These are phyloP conservation scores for Takashimella tepidaria DNA, from an alignment of 1,284 basidiomycete genomes.

Conservation along the genomic window DNA sequence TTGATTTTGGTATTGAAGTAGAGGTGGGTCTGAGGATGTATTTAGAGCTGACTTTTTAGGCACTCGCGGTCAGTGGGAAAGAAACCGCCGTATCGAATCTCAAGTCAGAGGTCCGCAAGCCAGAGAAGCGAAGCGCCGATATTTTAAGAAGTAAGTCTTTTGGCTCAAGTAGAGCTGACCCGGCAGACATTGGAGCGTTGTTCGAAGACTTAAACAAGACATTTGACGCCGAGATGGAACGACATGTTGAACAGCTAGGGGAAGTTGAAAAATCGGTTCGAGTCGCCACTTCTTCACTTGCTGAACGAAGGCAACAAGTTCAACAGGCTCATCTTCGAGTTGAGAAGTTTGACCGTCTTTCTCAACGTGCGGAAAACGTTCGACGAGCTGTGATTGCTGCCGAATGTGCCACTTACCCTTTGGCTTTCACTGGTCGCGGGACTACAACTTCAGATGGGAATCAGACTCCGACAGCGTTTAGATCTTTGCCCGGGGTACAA, in stretches of 20 bases:
- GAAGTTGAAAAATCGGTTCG: constrained; percentile 81
- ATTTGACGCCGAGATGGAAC: constrained; percentile 76
- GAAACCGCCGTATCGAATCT: constrained; percentile 70
- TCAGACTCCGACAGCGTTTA: neutral
- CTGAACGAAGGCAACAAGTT: constrained; percentile 80
- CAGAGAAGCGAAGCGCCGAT: constrained; percentile 82
- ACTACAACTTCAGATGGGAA: neutral
- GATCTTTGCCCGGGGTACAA: neutral
- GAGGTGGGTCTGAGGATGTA: constrained; percentile 56
- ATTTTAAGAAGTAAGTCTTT: constrained; percentile 71
- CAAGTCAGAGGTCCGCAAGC: constrained; percentile 63
- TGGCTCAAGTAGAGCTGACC: neutral
- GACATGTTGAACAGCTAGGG: constrained; percentile 80
- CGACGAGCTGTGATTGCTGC: constrained; percentile 59
- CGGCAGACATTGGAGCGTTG: constrained; percentile 61
- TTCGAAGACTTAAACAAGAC: constrained; percentile 70
- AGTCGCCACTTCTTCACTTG: constrained; percentile 80
- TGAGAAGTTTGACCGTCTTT: constrained; percentile 69
- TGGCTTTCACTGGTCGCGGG: neutral
- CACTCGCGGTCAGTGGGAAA: constrained; percentile 55
- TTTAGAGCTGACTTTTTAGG: constrained; percentile 18
- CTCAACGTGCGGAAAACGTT: constrained; percentile 71
- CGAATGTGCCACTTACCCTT: neutral
- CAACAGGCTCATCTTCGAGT: constrained; percentile 65
- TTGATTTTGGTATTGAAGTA: constrained; percentile 87